Conservation (phyloP, 257 asterid species). For the Scutellaria minor region DNA sequence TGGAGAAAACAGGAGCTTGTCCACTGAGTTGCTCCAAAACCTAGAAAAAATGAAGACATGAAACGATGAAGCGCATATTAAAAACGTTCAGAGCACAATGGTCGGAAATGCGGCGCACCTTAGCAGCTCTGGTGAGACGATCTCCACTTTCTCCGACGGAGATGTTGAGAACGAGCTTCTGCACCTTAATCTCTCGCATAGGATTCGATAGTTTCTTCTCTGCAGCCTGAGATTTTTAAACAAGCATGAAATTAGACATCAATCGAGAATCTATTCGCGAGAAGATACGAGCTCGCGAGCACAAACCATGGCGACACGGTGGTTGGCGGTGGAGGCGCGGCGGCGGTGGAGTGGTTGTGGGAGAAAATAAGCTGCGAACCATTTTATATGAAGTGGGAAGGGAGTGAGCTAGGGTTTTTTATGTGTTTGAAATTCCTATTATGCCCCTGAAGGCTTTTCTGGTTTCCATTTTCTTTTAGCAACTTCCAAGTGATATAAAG, state of each 20-base stretch:
- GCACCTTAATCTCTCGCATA: conserved; percentile 55
- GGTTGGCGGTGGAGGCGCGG: conserved; percentile 39
- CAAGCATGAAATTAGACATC: background rate
- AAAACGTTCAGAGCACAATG: background rate
- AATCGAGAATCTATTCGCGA: background rate
- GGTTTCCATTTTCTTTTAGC: no score
- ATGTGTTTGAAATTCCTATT: background rate
- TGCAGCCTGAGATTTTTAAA: conserved; percentile 37
- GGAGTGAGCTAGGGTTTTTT: conserved; percentile 36
- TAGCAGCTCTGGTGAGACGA: conserved; percentile 59
- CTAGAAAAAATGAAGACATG: conserved; percentile 10
- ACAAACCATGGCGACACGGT: conserved; percentile 42
- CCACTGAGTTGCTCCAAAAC: conserved; percentile 58
- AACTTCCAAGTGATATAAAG: no score
- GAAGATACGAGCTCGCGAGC: background rate
- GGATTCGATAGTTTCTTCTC: conserved; percentile 55
- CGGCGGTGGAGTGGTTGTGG: conserved; percentile 17
- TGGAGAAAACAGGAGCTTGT: conserved; percentile 52
- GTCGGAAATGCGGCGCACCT: conserved; percentile 27
- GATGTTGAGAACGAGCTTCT: conserved; percentile 55
- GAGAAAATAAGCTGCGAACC: background rate
- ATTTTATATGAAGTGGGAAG: background rate
- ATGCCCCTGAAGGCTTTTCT: conserved; percentile 20
- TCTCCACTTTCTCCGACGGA: conserved; percentile 58
- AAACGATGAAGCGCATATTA: background rate